Evolutionary conservation across 2,329 filamentous ascomycete species (phyloP).

Genomic region (Neonectria sp.): DNA sequence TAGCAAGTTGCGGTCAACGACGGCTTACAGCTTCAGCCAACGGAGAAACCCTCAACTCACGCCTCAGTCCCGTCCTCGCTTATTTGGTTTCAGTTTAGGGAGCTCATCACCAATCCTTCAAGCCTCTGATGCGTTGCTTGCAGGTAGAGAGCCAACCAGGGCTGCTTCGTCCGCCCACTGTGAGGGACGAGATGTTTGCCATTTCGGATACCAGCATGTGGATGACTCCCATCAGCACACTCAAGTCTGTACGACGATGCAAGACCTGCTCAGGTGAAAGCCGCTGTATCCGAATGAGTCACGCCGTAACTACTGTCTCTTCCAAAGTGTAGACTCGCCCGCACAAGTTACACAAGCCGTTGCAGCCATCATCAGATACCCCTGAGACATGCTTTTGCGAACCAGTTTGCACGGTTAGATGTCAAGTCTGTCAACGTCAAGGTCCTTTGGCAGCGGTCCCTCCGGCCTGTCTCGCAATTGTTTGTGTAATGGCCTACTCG

Average conservation of each 20-base stretch:
- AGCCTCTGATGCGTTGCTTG: background rate
- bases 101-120: background rate
- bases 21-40: background rate
- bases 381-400: background rate
- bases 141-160: background rate
- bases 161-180: background rate
- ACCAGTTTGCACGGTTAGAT: background rate
- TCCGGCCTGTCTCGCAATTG: background rate
- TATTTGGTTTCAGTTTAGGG: background rate
- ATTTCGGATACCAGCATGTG: background rate
- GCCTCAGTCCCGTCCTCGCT: background rate
- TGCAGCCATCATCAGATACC: background rate
- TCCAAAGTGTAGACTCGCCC: background rate
- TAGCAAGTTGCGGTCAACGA: background rate
- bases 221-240: background rate
- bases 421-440: background rate
- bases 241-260: background rate
- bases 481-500: background rate
- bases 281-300: background rate
- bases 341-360: background rate
- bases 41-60: background rate
- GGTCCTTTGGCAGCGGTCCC: background rate
- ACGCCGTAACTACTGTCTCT: background rate
- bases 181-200: background rate
- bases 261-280: background rate